Percentiles rank a stretch among this genome's conserved stretches.
Evolutionary conservation across 768 basidiomycete genomes (phyloP).

Genomic region (Suillus ampliporus): DNA sequence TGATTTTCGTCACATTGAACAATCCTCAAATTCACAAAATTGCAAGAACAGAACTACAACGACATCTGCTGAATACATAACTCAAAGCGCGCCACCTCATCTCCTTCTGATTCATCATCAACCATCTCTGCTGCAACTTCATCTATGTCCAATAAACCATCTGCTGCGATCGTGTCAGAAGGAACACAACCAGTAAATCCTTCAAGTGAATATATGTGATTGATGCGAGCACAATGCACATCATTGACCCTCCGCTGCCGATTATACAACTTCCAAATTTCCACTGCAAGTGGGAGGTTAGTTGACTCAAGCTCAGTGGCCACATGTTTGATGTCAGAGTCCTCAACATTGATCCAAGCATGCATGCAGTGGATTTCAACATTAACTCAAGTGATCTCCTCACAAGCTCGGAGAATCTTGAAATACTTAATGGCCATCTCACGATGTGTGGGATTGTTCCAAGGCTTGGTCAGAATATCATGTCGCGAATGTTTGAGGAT

Average conservation of each 20-base stretch:
- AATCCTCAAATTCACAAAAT: too few species aligned
- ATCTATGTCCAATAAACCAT: neutral
- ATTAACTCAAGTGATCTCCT: slow-evolving; percentile 36
- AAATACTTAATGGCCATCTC: slow-evolving; percentile 33
- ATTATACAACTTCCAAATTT: slow-evolving; percentile 2
- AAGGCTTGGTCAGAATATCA: slow-evolving; percentile 27
- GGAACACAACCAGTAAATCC: neutral
- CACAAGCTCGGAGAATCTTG: slow-evolving; percentile 34
- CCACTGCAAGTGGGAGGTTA: slow-evolving; percentile 6
- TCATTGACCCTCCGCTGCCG: neutral
- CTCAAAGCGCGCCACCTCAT: neutral
- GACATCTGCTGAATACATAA: neutral
- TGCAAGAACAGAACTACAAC: too few species aligned
- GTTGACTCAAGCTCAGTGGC: slow-evolving; percentile 2
- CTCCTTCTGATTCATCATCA: neutral
- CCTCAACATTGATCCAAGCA: slow-evolving; percentile 25
- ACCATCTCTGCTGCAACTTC: neutral
- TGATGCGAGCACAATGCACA: neutral
- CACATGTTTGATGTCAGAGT: slow-evolving; percentile 7
- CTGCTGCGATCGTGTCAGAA: neutral
- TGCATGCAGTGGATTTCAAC: slow-evolving; percentile 29
- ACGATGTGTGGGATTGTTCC: slow-evolving; percentile 46
- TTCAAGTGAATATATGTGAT: neutral
- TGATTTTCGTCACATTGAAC: too few species aligned
- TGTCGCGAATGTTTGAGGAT: too few species aligned